These are phyloP conservation scores for Diaporthe batatas DNA, from an alignment of 2,329 filamentous ascomycete genomes.

Conservation along the genomic window DNA sequence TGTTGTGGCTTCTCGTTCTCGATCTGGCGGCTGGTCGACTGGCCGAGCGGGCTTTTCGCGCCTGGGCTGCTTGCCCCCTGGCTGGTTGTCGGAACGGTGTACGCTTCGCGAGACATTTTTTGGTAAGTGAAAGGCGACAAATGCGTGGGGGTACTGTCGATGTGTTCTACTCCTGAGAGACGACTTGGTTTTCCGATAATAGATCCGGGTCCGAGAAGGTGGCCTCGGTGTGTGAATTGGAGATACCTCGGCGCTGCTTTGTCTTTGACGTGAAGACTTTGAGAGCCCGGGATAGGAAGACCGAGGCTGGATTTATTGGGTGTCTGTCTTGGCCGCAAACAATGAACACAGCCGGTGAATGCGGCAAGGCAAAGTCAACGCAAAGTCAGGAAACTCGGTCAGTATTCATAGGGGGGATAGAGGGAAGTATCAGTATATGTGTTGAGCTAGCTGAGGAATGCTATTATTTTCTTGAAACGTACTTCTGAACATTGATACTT, in stretches of 20 bases:
- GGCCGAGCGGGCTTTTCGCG: background rate
- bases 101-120: conserved; percentile 19
- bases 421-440: background rate
- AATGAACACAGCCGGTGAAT: background rate
- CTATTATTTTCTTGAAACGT: background rate
- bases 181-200: background rate
- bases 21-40: background rate
- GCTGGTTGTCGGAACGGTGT: conserved; percentile 1
- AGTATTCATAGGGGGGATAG: background rate
- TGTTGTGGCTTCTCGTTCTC: background rate
- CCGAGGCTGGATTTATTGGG: background rate
- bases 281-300: background rate
- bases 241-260: background rate
- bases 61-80: background rate
- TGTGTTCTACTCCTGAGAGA: background rate
- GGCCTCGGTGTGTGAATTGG: background rate
- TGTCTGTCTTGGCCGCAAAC: background rate
- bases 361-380: background rate
- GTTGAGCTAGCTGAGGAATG: background rate
- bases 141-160: background rate
- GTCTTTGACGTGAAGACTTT: background rate
- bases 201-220: background rate
- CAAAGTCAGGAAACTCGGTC: no score
- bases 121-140: background rate
- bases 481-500: background rate